phyloP scores from a whole-genome alignment of 2,329 filamentous ascomycete species.

The Claviceps pusilla region DNA sequence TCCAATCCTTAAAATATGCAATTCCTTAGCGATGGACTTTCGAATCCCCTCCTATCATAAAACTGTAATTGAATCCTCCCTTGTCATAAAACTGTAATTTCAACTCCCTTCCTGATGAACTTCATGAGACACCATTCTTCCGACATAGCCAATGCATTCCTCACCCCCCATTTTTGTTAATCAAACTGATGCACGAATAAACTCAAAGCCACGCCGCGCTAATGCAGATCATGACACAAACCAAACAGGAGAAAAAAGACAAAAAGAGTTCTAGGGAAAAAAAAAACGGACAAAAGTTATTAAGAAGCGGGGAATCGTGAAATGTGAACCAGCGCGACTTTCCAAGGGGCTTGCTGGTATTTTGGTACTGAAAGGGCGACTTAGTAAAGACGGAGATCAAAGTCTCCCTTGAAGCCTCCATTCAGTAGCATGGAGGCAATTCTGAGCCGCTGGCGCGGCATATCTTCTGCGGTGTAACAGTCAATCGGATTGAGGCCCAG shows the following conservation, averaged over 20 bases:
- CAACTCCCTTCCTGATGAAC: neutral
- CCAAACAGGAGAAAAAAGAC: neutral
- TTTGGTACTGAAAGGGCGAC: neutral
- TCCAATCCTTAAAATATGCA: neutral
- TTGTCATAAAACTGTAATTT: neutral
- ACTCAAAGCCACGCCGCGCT: neutral
- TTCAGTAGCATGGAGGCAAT: conserved; percentile 54
- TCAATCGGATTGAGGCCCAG: conserved; percentile 37
- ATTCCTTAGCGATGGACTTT: neutral
- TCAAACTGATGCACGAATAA: neutral
- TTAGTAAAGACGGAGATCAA: conserved; percentile 30
- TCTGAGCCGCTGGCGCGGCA: conserved; percentile 43
- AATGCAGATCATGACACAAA: neutral
- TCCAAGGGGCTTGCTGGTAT: neutral
- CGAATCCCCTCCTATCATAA: neutral
- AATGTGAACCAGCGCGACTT: neutral
- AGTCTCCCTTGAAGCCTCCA: conserved; percentile 48
- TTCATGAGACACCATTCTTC: neutral
- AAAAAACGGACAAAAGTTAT: neutral
- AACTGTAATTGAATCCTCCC: neutral
- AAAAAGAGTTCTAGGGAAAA: neutral
- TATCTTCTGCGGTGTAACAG: conserved; percentile 35
- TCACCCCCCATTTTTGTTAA: neutral
- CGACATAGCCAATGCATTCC: neutral
- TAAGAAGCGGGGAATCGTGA: neutral